Evolutionary conservation across 805 yeast species (phyloP).

Genomic region (Monosporozyma yasuniensis): DNA sequence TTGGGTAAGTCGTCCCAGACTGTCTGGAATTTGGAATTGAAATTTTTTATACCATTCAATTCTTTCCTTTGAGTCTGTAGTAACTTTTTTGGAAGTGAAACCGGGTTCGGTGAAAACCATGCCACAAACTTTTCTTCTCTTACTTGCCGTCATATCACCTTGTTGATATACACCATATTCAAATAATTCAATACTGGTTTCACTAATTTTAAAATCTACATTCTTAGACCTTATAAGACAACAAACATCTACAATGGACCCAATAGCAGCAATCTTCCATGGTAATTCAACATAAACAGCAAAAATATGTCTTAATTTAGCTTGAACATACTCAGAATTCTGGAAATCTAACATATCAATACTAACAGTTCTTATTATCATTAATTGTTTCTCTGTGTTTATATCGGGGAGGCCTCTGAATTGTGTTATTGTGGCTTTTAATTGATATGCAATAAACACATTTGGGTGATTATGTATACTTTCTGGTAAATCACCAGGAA

Average conservation of each 20-base stretch:
- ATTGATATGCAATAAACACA: constrained; percentile 59
- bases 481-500: constrained; percentile 82
- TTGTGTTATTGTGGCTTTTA: constrained; percentile 75
- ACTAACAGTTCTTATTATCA: constrained; percentile 79
- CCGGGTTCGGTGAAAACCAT: background rate
- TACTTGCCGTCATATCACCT: constrained; percentile 48
- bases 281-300: constrained; percentile 86
- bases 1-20: constrained; percentile 70
- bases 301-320: constrained; percentile 90
- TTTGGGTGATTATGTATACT: constrained; percentile 85
- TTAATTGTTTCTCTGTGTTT: constrained; percentile 57
- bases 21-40: constrained; percentile 56
- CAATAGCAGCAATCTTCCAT: constrained; percentile 81
- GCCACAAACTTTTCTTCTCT: constrained; percentile 56
- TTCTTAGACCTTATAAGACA: background rate
- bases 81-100: constrained; percentile 19
- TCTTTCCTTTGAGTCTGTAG: constrained; percentile 28
- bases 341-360: constrained; percentile 81
- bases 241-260: constrained; percentile 47
- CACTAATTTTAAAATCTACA: background rate
- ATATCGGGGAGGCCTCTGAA: constrained; percentile 66
- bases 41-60: constrained; percentile 72
- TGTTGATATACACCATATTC: constrained; percentile 62
- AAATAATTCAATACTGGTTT: constrained; percentile 40
- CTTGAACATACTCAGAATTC: constrained; percentile 88